Evolutionary conservation across 2,329 filamentous ascomycete species (phyloP), one percentile per base, ranked within the genome.

Genomic region (Exophiala spinifera): DNA sequence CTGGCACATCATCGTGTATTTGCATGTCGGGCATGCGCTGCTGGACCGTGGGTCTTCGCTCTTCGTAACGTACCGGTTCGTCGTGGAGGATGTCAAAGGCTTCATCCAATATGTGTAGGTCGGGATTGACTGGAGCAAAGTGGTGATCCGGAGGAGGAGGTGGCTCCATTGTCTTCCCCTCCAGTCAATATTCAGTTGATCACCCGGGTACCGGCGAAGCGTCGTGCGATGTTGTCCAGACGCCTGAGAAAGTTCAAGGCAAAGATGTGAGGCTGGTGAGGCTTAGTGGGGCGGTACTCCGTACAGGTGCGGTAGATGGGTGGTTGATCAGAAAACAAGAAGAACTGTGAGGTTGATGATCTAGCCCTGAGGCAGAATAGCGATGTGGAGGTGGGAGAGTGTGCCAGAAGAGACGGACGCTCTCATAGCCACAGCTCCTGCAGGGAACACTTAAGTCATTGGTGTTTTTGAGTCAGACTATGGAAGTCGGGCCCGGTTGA

Each of bases 21-120:
- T 51, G 46, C 47, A 61, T 43, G 20, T 46, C 46, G n/a, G 54
- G 47, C 19, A 61, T 44, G 47, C 56, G 56, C 21, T 59, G 56
- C 37, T 60, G 49, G 15, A 55, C 48, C 31, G 21, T 50, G 3
- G 57, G 55, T n/a, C 40, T 43, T n/a, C 57, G 51, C 36, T 60
- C 55, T 46, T 60, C 57, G 39, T 53, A 53, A n/a, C 37, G 36
- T 4, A 40, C 44, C 17, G 47, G 40, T 7, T 51, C 31, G 19
- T 55, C 52, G 39, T 37, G 47, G 14, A 34, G 31, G 14, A 52
- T 48, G 20, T 47, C 49, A 28, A 53, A 21, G 14, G 14, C 33
- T 40, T 53, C 55, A 28, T 46, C 21, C 1, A 57, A 20, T 36
- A 45, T 15, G 19, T 48, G 40, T n/a, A 45, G 36, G 28, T 53